phyloP scores from a whole-genome alignment of 768 basidiomycete species.

The Tremella mesenterica region DNA sequence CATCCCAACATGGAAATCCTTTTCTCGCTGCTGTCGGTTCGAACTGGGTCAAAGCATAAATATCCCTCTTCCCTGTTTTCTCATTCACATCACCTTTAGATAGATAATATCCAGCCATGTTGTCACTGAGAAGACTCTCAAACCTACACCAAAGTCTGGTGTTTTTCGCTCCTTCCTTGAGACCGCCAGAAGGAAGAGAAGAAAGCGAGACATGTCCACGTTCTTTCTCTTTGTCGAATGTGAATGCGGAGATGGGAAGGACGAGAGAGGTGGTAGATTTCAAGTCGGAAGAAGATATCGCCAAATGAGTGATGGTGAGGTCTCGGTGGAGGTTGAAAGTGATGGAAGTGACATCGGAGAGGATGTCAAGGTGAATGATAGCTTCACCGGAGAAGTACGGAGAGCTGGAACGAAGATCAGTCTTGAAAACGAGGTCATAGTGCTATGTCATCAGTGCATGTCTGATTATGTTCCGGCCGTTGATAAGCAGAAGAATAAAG shows the following conservation, averaged over 20 bases:
- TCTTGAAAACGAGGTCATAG: slow-evolving; percentile 46
- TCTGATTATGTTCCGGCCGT: background rate
- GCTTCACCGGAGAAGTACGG: slow-evolving; percentile 57
- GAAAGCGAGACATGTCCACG: slow-evolving; percentile 58
- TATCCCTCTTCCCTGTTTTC: slow-evolving; percentile 54
- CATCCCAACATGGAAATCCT: slow-evolving; percentile 68
- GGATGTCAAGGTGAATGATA: slow-evolving; percentile 24
- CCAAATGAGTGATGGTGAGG: slow-evolving; percentile 57
- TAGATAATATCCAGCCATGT: slow-evolving; percentile 57
- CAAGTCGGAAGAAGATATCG: slow-evolving; percentile 26
- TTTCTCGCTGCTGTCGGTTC: slow-evolving; percentile 82
- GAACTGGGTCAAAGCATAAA: slow-evolving; percentile 75
- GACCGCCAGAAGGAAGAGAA: slow-evolving; percentile 54
- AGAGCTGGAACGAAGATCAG: slow-evolving; percentile 62
- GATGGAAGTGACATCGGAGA: slow-evolving; percentile 15
- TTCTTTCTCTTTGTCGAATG: slow-evolving; percentile 57
- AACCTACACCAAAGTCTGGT: slow-evolving; percentile 65
- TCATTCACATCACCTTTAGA: slow-evolving; percentile 45
- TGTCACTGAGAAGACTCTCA: slow-evolving; percentile 56
- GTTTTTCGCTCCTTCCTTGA: slow-evolving; percentile 47
- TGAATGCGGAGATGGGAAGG: slow-evolving; percentile 42
- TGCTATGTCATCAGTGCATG: slow-evolving; percentile 18
- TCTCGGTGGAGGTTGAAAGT: slow-evolving; percentile 74
- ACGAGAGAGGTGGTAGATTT: slow-evolving; percentile 24
- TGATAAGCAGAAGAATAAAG: background rate